Base-by-base conservation (phyloP, 2,329 filamentous ascomycete species). In the Talaromyces atroroseus region DNA sequence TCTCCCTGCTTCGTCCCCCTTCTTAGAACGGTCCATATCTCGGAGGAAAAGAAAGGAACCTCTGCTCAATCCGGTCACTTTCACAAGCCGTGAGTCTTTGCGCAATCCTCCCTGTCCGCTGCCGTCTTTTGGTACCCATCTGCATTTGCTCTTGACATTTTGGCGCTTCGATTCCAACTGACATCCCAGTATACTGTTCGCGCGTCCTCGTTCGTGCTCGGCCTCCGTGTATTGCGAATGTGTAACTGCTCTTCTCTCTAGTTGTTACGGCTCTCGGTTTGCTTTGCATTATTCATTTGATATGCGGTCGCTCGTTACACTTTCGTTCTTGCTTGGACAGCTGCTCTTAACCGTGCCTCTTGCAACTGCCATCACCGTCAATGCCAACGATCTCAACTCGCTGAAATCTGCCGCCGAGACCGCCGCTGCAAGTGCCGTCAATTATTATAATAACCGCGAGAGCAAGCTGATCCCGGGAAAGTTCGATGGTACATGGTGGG, bases 401-500 rank as follows among this genome's bases (percentile, higher is more conserved):
- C 63, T 76, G 38, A 70, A 71, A 57, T 61, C 62, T 2, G 70
- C 68, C 16, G 67, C 71, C 16, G 66, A 69, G 34, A 69, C 64
- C 1, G 65, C 71, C 44, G 72, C 73, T 18, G 65, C 65, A 49
- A 69, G 71, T 26, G 74, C 75, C 69, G 73, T 75, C 64, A 60
- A 63, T 18, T 65, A 63, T 52, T 76, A 76, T 58, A 65, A 69
- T 32, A 65, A 66, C 44, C 73, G 73, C 26, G 61, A 71, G 32
- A 66, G 68, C 12, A 72, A 71, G 21, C 63, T 69, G 54, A 71
- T 74, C 16, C 74, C 77, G 3, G 78, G 78, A 32, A 72, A 75
- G 52, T 60, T 81, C 60, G 68, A 74, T 38, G 58, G 61, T 6
- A 78, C 77, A 18, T 82, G 79, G 80, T 90, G 83, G 87, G 85